Percentiles rank a stretch among this genome's conserved stretches.
Conservation (phyloP, 441 rosid species). For the Corymbia calophylla region DNA sequence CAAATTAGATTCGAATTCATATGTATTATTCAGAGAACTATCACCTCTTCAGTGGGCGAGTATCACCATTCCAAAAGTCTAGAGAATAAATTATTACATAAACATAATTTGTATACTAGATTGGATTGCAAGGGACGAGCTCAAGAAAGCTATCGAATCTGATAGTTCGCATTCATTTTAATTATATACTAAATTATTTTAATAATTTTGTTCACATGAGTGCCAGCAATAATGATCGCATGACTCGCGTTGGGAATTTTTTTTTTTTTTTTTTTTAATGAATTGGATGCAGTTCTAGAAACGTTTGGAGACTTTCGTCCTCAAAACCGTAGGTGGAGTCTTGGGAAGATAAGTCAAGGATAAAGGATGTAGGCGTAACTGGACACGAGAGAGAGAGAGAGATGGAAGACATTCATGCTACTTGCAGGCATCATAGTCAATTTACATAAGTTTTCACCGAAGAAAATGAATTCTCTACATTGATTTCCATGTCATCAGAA, state of each 20-base stretch:
- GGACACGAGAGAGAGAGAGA: not conserved
- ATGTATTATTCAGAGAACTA: rapidly evolving
- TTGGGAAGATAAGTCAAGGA: not conserved
- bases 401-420: not conserved
- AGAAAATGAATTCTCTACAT: not conserved
- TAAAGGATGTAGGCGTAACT: not conserved
- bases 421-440: not conserved
- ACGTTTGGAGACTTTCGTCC: not conserved
- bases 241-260: not conserved
- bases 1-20: not conserved
- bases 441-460: not conserved
- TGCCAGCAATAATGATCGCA: no score
- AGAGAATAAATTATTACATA: not conserved
- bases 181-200: no score
- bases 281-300: not conserved
- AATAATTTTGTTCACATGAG: not conserved
- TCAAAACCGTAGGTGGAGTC: not conserved
- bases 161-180: not conserved
- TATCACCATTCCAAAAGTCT: not conserved
- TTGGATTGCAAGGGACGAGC: not conserved
- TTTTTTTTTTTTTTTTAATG: not conserved
- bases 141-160: not conserved
- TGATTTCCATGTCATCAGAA: not conserved
- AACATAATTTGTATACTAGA: not conserved
- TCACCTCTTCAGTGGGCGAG: rapidly evolving